Evolutionary conservation across 1,139 yeast genomes (phyloP), one percentile per base, ranked within the genome.

Genomic region (Williopsis jadinii): DNA sequence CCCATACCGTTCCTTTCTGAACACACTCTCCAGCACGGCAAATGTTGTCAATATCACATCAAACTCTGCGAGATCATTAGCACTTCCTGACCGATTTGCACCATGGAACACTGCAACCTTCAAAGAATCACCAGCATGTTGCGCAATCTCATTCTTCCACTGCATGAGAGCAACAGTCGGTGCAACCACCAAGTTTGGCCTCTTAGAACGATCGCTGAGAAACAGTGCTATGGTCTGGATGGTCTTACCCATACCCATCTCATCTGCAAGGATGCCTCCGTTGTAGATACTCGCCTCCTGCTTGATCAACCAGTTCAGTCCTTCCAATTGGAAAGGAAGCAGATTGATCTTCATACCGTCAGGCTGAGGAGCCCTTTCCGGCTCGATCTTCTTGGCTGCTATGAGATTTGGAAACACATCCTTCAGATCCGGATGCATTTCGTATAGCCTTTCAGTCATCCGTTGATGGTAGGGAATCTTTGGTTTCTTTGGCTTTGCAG

Each of bases 171-270:
- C 98, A 11, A 92, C 98, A 0, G 98, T 90, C 0, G 99, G 99
- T 0, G 97, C 97, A 26, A 92, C 84, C 9, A 92, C 97, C 47
- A 92, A 66, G 49, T 84, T 85, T 2, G 97, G 97, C 13, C 77
- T 67, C 51, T 79, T 79, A 0, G 68, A 54, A 5, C 61, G 57
- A 59, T 90, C 96, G 40, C 73, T 62, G 79, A 88, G 77, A 58
- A 92, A 77, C 41, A 92, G 64, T 0, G 95, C 92, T 47, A 92
- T 90, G 27, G 95, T 87, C 62, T 92, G 98, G 39, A 92, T 88
- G 1, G 98, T 92, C 58, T 92, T 92, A 52, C 98, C 98, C 97
- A 92, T 90, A 38, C 98, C 98, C 98, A 92, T 92, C 62, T 92
- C 99, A 65, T 92, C 99, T 3, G 98, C 98, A 38, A 92, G 67